phyloP scores from a whole-genome alignment of 164 flowering plant genomes.

The Nymphaea colorata region DNA sequence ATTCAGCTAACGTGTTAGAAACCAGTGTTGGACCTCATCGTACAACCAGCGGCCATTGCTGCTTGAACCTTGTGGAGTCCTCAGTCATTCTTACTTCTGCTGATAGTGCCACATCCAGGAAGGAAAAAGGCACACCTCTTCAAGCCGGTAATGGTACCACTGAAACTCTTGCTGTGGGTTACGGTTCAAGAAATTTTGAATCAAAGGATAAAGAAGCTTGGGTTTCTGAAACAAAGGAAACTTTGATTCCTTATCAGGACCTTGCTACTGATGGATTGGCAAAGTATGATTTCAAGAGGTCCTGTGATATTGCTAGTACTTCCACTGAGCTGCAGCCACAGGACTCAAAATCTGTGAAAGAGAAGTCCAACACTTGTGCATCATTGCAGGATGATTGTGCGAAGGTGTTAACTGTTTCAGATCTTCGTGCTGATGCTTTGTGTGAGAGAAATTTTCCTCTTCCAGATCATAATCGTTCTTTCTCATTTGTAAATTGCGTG shows the following conservation, averaged over 20 bases:
- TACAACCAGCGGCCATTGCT: constrained; percentile 7
- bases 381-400: no score
- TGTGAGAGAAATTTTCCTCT: no score
- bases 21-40: constrained; percentile 17
- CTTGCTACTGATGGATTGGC: constrained; percentile 13
- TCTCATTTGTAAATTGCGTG: no score
- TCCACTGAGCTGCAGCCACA: constrained; percentile 22
- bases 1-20: constrained; percentile 17
- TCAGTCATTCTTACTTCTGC: constrained; percentile 11
- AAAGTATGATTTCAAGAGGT: constrained; percentile 17
- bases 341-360: constrained; percentile 18
- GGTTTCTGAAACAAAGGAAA: constrained; percentile 27
- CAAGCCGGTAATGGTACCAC: constrained; percentile 11
- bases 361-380: constrained; percentile 7
- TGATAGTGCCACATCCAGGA: constrained; percentile 13
- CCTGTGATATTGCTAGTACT: constrained; percentile 22
- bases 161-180: constrained; percentile 12
- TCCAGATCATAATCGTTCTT: no score
- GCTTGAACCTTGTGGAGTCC: constrained; percentile 11
- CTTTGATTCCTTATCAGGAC: constrained; percentile 17
- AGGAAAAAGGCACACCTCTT: constrained; percentile 22
- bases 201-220: constrained; percentile 14
- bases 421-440: no score
- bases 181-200: constrained; percentile 14
- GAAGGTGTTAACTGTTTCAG: no score